Conservation (phyloP, 768 basidiomycete genomes). For the Russula brevipes region DNA sequence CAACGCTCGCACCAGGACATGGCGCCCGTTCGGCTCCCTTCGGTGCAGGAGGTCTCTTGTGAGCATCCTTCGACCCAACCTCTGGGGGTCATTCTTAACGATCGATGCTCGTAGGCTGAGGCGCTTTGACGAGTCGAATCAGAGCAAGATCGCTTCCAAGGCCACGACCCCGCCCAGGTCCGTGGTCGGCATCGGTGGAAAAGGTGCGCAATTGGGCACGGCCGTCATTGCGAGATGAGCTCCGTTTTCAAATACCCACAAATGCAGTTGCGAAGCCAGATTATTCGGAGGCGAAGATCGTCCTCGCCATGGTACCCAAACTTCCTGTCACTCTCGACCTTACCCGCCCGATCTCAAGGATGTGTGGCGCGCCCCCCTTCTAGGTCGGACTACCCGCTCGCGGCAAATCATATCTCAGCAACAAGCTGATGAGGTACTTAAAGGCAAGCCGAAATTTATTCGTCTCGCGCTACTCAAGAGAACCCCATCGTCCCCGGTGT, state of each 20-base stretch:
- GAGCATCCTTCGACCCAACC: slow-evolving; percentile 26
- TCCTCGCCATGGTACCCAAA: slow-evolving; percentile 81
- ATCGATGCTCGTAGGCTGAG: slow-evolving; percentile 50
- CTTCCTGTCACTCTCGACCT: background rate
- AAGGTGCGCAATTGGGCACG: slow-evolving; percentile 46
- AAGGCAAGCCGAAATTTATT: slow-evolving; percentile 46
- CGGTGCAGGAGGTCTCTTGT: slow-evolving; percentile 76
- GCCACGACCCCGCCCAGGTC: slow-evolving; percentile 75
- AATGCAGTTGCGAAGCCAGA: slow-evolving; percentile 86
- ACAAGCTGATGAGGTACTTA: slow-evolving; percentile 94
- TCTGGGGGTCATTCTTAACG: background rate
- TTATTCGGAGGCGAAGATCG: slow-evolving; percentile 97
- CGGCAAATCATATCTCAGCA: slow-evolving; percentile 97
- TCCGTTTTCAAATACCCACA: background rate
- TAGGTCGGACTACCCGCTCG: slow-evolving; percentile 96
- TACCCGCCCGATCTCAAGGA: background rate
- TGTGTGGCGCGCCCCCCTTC: background rate
- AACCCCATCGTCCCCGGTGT: slow-evolving; percentile 9
- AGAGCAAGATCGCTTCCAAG: slow-evolving; percentile 65
- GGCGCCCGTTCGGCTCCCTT: slow-evolving; percentile 37
- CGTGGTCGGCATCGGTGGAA: slow-evolving; percentile 85
- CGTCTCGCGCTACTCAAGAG: background rate
- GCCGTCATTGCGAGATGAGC: background rate
- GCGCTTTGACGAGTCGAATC: slow-evolving; percentile 70
- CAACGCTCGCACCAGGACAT: background rate